Conservation (phyloP, 2,329 filamentous ascomycete genomes). For the Fonsecaea monophora region DNA sequence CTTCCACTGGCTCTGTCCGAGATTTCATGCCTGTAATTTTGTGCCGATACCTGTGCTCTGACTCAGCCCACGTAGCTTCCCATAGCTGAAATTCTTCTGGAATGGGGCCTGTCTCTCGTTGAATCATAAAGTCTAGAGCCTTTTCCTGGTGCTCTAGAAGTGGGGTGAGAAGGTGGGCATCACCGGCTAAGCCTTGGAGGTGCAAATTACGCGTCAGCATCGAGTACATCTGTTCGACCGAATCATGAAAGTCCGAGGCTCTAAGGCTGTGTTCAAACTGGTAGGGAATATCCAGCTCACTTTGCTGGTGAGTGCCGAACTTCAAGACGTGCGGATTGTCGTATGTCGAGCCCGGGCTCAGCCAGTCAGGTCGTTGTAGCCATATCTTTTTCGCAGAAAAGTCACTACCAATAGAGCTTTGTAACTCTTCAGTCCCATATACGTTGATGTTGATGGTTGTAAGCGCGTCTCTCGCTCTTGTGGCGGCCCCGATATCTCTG, state of each 20-base stretch:
- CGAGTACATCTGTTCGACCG: conserved; percentile 26
- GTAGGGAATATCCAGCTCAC: neutral
- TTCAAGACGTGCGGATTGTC: conserved; percentile 33
- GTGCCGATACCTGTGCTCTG: conserved; percentile 44
- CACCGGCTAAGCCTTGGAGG: conserved; percentile 19
- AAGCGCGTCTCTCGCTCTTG: conserved; percentile 25
- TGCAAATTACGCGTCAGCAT: conserved; percentile 24
- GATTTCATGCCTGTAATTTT: conserved; percentile 48
- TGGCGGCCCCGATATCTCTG: conserved; percentile 16
- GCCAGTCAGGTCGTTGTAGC: conserved; percentile 30
- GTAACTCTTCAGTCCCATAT: conserved; percentile 18
- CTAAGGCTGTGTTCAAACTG: neutral
- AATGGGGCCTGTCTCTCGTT: conserved; percentile 42
- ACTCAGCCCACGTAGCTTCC: conserved; percentile 37
- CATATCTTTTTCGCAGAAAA: conserved; percentile 29
- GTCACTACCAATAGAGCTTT: neutral
- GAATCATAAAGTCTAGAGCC: conserved; percentile 34
- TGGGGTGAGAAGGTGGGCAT: conserved; percentile 14
- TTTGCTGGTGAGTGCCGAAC: neutral
- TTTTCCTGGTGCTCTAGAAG: conserved; percentile 30
- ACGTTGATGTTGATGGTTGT: conserved; percentile 34
- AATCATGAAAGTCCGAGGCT: conserved; percentile 13
- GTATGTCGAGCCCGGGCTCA: conserved; percentile 22
- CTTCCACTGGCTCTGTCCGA: conserved; percentile 38
- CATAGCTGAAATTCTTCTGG: conserved; percentile 43